Conservation (phyloP, 768 basidiomycete species). For the Pleurotus platypus region DNA sequence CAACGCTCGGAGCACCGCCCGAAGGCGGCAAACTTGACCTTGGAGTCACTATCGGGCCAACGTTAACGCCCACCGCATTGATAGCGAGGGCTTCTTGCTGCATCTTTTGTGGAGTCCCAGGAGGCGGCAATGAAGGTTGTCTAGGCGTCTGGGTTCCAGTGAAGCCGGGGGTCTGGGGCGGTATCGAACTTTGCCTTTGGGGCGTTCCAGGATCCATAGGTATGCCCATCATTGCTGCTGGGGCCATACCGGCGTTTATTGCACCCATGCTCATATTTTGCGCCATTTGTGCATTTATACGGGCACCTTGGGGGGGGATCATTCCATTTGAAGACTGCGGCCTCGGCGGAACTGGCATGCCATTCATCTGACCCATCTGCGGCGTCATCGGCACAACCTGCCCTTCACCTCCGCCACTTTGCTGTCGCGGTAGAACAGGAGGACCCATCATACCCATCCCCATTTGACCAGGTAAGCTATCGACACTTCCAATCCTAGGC, state of each 20-base stretch:
- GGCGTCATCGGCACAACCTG: not conserved
- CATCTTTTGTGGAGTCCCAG: not conserved
- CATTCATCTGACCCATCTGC: constrained; percentile 1
- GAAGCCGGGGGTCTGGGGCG: constrained; percentile 14
- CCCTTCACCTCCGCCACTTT: not conserved
- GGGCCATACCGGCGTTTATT: constrained; percentile 15
- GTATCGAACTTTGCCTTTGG: constrained; percentile 22
- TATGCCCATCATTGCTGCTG: constrained; percentile 8
- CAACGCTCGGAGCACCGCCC: constrained; percentile 6
- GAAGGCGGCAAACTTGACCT: constrained; percentile 8
- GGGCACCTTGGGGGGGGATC: not conserved
- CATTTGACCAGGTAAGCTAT: not conserved
- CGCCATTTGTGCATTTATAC: not conserved
- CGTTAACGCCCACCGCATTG: not conserved
- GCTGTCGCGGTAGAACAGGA: constrained; percentile 12
- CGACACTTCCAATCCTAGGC: constrained; percentile 7
- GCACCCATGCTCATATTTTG: constrained; percentile 16
- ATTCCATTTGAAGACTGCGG: not conserved
- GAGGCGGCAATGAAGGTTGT: constrained; percentile 5
- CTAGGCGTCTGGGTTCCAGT: not conserved
- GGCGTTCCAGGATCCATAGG: constrained; percentile 18
- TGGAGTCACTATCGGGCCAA: not conserved
- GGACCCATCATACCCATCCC: constrained; percentile 8
- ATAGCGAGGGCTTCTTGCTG: not conserved
- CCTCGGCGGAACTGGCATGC: not conserved